phyloP scores from a whole-genome alignment of 1,139 yeast genomes.

The Kluyveromyces sp. region DNA sequence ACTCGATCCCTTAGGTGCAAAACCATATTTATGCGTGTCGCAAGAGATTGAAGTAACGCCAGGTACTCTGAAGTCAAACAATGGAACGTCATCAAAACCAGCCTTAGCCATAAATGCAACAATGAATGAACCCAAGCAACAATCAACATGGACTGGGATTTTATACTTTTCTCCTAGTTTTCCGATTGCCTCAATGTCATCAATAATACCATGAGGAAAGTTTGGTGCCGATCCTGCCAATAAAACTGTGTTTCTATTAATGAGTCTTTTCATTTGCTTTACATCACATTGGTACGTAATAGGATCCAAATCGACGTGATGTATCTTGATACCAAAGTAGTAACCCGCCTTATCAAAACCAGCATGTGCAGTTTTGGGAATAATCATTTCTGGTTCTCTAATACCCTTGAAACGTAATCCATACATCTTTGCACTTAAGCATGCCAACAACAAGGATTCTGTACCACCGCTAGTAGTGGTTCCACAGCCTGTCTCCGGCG shows the following conservation, averaged over 20 bases:
- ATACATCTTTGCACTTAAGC: conserved; percentile 68
- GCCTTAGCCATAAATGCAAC: conserved; percentile 71
- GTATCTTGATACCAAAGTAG: conserved; percentile 80
- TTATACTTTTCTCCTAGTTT: conserved; percentile 52
- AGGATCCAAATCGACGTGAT: conserved; percentile 73
- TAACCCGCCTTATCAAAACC: conserved; percentile 92
- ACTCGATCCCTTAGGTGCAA: conserved; percentile 96
- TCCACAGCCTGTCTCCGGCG: conserved; percentile 68
- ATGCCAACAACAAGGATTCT: conserved; percentile 78
- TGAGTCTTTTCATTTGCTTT: conserved; percentile 50
- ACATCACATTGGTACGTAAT: conserved; percentile 61
- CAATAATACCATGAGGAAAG: conserved; percentile 93
- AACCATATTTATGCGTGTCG: conserved; percentile 96
- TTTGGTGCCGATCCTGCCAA: conserved; percentile 93
- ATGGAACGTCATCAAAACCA: conserved; percentile 51
- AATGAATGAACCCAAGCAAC: conserved; percentile 88
- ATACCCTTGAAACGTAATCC: conserved; percentile 52
- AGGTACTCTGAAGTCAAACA: conserved; percentile 77
- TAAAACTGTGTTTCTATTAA: conserved; percentile 72
- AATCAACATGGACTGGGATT: conserved; percentile 89
- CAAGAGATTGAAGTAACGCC: conserved; percentile 98
- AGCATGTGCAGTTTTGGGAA: conserved; percentile 88
- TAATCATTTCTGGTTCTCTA: conserved; percentile 74
- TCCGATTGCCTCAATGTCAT: conserved; percentile 72
- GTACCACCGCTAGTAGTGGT: conserved; percentile 97